These are phyloP conservation scores for Eimeria necatrix DNA, from an alignment of 169 alveolate genomes.

Conservation along the genomic window DNA sequence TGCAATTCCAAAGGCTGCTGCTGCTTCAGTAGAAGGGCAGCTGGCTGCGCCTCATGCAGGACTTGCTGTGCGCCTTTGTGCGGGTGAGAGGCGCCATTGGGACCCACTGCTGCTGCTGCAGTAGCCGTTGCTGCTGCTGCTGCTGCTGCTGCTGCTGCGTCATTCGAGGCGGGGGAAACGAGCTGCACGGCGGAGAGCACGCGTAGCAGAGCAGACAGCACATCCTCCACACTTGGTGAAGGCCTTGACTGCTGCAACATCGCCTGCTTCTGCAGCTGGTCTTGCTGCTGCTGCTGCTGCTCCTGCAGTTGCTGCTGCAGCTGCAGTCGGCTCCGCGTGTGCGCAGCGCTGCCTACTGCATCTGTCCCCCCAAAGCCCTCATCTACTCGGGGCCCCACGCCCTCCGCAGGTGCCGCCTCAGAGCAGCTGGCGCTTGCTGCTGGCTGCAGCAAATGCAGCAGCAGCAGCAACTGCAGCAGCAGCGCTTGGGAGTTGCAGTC, in stretches of 20 bases:
- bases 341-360: background rate
- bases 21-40: background rate
- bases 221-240: background rate
- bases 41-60: too few relatives aligned
- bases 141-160: background rate
- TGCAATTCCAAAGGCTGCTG: background rate
- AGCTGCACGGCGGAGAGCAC: too few relatives aligned
- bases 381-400: too few relatives aligned
- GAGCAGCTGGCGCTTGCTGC: background rate
- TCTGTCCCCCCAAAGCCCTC: too few relatives aligned
- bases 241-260: background rate
- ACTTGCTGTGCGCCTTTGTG: too few relatives aligned
- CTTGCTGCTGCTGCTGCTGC: background rate
- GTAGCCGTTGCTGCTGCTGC: background rate
- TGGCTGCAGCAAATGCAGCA: background rate
- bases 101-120: slow-evolving; percentile 1
- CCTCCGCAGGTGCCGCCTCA: too few relatives aligned
- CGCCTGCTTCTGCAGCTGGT: background rate
- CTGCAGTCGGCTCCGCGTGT: background rate
- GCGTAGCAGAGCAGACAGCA: background rate
- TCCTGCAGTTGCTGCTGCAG: background rate
- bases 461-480: slow-evolving; percentile 30
- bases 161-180: background rate
- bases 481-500: background rate
- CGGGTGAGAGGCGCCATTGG: too few relatives aligned